Base-by-base conservation (phyloP, 495 filamentous ascomycete species). In the Zalerion maritima region DNA sequence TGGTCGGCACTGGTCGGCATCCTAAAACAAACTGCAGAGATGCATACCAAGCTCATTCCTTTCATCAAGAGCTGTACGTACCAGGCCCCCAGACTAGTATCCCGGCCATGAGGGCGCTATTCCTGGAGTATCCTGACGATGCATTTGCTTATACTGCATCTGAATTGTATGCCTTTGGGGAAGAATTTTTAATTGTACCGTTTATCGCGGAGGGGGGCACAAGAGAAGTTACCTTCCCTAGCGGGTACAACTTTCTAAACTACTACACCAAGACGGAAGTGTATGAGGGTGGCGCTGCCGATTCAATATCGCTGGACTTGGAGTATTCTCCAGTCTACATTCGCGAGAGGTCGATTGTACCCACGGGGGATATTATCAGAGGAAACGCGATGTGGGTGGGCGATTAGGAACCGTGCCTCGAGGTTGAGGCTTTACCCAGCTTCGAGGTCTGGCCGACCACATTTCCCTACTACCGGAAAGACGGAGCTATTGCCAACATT, bases 81-180 rank as follows among this genome's bases (percentile, higher is more conserved):
- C 28, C 28, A 41, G 6, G 41, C 49, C 4, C 34, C 6, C 38
- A 36, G 21, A 46, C 36, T 2, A 45, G 49, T 3, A 9, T 50
- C 0, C 45, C 49, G 4, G 28, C 46, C n/a, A 50, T 48, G n/a
- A 39, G 49, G 3, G 47, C 47, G 1, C 31, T 53, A 5, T 50
- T 46, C 29, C 34, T 53, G 13, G 49, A 54, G 30, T 36, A 37
- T 25, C 42, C 44, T 5, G n/a, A 29, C 6, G 42, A 48, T 27
- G 26, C 32, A 9, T 25, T 31, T 1, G 32, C 28, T 4, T 54
- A 34, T 28, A 32, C 21, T 1, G 40, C 39, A 4, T 26, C 29
- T 4, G 49, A 54, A 29, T 15, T 35, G 28, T 54, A 54, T 36
- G 39, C 41, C 26, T 50, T 54, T 32, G 49, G 49, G 4, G 36